Conservation (phyloP, 1,284 basidiomycete species). For the Wallemia mellicola region DNA sequence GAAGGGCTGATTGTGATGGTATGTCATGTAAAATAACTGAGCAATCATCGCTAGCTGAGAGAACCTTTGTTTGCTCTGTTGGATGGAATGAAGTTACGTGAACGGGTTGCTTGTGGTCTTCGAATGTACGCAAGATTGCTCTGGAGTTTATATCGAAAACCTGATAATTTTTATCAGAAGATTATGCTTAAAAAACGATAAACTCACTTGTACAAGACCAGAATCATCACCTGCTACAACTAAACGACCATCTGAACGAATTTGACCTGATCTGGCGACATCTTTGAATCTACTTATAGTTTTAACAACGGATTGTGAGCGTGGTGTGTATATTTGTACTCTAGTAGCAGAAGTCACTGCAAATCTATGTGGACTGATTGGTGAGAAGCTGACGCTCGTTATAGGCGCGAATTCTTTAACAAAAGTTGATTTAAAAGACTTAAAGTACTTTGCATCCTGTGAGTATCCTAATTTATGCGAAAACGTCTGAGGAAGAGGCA, state of each 20-base stretch:
- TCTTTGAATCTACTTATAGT: constrained; percentile 93
- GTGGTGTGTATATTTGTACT: constrained; percentile 82
- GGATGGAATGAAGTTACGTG: constrained; percentile 80
- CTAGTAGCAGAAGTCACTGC: constrained; percentile 82
- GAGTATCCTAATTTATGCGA: constrained; percentile 10
- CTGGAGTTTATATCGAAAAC: constrained; percentile 85
- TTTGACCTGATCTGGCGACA: constrained; percentile 57
- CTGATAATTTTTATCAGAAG: no score
- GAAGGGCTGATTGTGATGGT: constrained; percentile 50
- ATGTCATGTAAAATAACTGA: constrained; percentile 87
- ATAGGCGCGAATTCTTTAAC: constrained; percentile 84
- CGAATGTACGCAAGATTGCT: constrained; percentile 71
- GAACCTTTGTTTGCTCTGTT: constrained; percentile 43
- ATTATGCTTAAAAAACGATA: no score
- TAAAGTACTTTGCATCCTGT: constrained; percentile 61
- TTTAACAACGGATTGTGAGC: constrained; percentile 81
- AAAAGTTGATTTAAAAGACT: constrained; percentile 53
- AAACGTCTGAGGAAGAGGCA: constrained; percentile 9
- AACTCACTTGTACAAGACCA: constrained; percentile 51
- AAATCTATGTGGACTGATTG: constrained; percentile 59
- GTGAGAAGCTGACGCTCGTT: constrained; percentile 67
- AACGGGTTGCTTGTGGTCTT: constrained; percentile 78
- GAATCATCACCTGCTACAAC: constrained; percentile 84
- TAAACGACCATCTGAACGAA: constrained; percentile 74
- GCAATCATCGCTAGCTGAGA: constrained; percentile 88